Base-by-base conservation (phyloP, 208 protist genomes). In the Crithidia sp. region DNA sequence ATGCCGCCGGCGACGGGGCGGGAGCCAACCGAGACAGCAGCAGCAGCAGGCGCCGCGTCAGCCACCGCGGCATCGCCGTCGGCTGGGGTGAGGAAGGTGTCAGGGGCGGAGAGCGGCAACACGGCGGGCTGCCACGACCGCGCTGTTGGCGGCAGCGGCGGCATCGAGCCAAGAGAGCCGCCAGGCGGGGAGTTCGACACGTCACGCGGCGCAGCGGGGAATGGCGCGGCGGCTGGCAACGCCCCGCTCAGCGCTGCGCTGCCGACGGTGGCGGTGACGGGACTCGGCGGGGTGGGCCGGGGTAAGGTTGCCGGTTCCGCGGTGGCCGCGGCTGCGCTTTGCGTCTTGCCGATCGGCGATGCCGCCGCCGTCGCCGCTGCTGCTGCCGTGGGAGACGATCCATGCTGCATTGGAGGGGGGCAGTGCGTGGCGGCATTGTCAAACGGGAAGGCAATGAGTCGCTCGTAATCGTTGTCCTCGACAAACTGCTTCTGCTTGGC, bases 401-500 rank as follows among this genome's bases (percentile, higher is more conserved):
- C 2, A 61, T 2, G 36, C 52, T 41, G 39, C 56, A 63, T 71
- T 2, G 56, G 28, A 12, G 63, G 69, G 41, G 63, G 69, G 43
- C 39, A 60, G 62, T 66, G 49, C 44, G 56, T 44, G 13, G 54
- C 56, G 3, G 74, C 58, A 17, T 47, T 64, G 19, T 75, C 28
- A 50, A 87, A 84, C 16, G 76, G 77, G 53, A 88, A 87, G 58
- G 67, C 37, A 37, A 91, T 81, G 37, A 94, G 78, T 13, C 75
- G 55, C 56, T 93, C 82, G 57, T 91, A 91, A 74, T 97, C 86
- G 71, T 92, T 89, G n/a, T 85, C 76, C 28, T 72, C 56, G 2
- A 95, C 83, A 55, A 95, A 97, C 55, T 77, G 77, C 19, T 67
- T 74, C 71, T 97, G 93, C 62, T 91, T 88, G 50, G 49, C 41